These are phyloP conservation scores for Purshia tridentata DNA, from an alignment of 306 rosid genomes.

Conservation along the genomic window DNA sequence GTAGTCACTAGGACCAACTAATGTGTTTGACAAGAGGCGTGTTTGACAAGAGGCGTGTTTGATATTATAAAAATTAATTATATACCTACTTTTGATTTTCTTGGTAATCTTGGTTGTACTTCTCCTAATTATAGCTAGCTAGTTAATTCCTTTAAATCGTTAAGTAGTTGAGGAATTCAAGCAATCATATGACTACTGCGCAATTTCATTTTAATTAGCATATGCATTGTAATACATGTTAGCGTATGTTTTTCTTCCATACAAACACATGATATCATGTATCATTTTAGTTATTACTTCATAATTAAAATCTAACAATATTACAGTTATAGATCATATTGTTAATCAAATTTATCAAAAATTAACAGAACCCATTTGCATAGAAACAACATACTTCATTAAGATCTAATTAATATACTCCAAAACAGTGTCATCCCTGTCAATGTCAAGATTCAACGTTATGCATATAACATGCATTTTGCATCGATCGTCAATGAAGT, in stretches of 20 bases:
- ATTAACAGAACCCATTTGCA: too few relatives aligned
- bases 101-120: slow-evolving; percentile 1
- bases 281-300: too few relatives aligned
- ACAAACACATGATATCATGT: too few relatives aligned
- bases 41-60: background rate
- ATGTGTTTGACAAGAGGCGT: background rate
- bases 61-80: background rate
- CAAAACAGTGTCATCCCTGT: background rate
- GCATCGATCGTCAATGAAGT: slow-evolving; percentile 3
- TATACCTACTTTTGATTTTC: slow-evolving; percentile 5
- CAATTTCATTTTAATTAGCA: background rate
- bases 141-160: background rate
- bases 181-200: background rate
- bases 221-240: background rate
- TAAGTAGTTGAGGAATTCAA: slow-evolving; percentile 20
- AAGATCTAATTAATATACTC: too few relatives aligned
- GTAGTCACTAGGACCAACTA: background rate
- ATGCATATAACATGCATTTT: background rate
- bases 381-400: too few relatives aligned
- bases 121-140: too few relatives aligned
- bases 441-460: background rate
- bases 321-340: too few relatives aligned
- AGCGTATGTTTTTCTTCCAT: background rate
- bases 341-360: too few relatives aligned
- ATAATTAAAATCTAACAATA: too few relatives aligned